phyloP scores from a whole-genome alignment of 306 rosid genomes.

The Prunus campanulata region DNA sequence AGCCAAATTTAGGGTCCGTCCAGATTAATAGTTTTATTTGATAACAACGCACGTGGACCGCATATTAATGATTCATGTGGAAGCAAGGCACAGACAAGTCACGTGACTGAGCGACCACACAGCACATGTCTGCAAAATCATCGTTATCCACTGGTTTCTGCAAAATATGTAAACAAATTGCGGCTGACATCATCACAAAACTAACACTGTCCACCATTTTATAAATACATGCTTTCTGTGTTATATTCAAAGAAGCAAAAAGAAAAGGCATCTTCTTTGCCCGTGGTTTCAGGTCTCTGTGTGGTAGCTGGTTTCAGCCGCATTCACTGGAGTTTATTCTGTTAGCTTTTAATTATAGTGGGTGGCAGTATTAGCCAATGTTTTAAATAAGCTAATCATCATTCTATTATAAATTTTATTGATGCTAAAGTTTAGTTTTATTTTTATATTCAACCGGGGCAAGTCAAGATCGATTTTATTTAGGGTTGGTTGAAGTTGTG shows the following conservation, averaged over 20 bases:
- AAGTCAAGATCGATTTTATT: neutral
- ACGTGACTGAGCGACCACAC: slow-evolving; percentile 6
- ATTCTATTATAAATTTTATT: neutral
- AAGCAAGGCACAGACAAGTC: slow-evolving; percentile 12
- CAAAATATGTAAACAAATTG: neutral
- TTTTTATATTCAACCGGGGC: neutral
- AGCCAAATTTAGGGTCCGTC: no score
- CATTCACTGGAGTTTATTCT: neutral
- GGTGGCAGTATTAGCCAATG: slow-evolving; percentile 6
- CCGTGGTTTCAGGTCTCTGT: neutral
- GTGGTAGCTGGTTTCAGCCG: neutral
- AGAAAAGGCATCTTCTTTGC: slow-evolving; percentile 9
- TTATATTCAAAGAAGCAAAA: neutral
- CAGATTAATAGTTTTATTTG: neutral
- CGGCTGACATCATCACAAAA: neutral
- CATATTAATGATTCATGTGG: neutral
- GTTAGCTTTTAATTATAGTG: neutral
- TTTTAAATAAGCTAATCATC: neutral
- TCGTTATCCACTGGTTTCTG: neutral
- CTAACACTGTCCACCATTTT: neutral
- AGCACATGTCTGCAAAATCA: neutral
- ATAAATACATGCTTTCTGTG: neutral
- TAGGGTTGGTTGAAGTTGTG: no score
- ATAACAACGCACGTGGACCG: neutral
- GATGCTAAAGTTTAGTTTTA: neutral